Evolutionary conservation across 441 rosid species (phyloP).

Genomic region (Flueggea neowawraea): DNA sequence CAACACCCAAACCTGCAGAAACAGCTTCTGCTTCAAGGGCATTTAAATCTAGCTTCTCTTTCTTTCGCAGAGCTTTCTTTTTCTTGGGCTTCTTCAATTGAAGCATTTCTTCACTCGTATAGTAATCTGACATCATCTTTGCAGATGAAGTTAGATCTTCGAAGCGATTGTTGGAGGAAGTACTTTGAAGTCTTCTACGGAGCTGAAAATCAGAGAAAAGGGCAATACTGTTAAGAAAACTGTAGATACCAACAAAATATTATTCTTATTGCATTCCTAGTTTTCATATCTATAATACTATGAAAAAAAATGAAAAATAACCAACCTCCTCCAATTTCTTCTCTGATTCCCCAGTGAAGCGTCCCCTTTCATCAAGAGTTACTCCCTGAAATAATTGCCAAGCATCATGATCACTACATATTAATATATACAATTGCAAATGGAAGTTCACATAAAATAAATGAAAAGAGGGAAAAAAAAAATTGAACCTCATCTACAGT

Average conservation of each 20-base stretch:
- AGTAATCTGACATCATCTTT: slow-evolving; percentile 78
- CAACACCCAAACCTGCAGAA: slow-evolving; percentile 81
- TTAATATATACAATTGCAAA: background rate
- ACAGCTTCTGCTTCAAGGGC: slow-evolving; percentile 93
- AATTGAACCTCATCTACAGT: slow-evolving; percentile 62
- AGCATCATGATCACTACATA: slow-evolving; percentile 2
- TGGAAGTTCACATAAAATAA: too few species aligned
- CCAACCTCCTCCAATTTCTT: slow-evolving; percentile 89
- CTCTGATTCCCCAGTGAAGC: slow-evolving; percentile 88
- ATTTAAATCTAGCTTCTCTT: slow-evolving; percentile 83
- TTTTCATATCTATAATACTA: background rate
- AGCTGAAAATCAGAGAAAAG: slow-evolving; percentile 45
- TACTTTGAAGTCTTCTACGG: slow-evolving; percentile 79
- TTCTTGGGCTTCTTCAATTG: slow-evolving; percentile 92
- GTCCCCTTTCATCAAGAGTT: slow-evolving; percentile 76
- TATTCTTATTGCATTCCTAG: background rate
- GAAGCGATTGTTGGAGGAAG: slow-evolving; percentile 38
- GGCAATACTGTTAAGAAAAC: too few species aligned
- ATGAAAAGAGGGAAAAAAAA: background rate
- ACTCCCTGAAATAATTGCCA: slow-evolving; percentile 51
- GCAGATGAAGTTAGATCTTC: slow-evolving; percentile 68
- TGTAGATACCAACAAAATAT: too few species aligned
- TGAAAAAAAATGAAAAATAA: slow-evolving; percentile 6
- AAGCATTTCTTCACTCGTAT: slow-evolving; percentile 85
- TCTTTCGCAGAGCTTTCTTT: slow-evolving; percentile 79